Percentiles rank a stretch among this genome's conserved stretches.
These are phyloP conservation scores for Gaertneriomyces semiglobifer DNA, from an alignment of 192 early-diverging fungal genomes.

Conservation along the genomic window DNA sequence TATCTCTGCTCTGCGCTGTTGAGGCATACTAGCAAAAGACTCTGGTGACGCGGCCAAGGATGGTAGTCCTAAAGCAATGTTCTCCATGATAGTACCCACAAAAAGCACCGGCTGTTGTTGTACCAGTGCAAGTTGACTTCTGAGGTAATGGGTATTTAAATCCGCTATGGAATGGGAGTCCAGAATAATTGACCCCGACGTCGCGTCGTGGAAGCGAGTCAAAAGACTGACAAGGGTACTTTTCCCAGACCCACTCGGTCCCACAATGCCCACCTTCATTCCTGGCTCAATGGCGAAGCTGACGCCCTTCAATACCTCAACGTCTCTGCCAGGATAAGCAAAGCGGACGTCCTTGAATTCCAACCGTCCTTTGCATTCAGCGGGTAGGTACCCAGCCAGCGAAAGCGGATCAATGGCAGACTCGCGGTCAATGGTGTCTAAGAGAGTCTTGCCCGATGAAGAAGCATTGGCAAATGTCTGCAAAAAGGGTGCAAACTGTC, in stretches of 20 bases:
- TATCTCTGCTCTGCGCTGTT: neutral
- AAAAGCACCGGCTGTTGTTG: constrained; percentile 75
- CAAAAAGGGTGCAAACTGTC: constrained; percentile 20
- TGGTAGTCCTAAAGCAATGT: constrained; percentile 30
- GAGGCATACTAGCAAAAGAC: no score
- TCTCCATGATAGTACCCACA: constrained; percentile 47
- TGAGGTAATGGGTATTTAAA: constrained; percentile 68
- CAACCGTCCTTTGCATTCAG: constrained; percentile 46
- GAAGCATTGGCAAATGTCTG: constrained; percentile 40
- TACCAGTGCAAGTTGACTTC: constrained; percentile 76
- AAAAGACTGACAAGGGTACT: constrained; percentile 49
- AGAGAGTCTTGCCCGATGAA: neutral
- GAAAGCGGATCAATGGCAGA: constrained; percentile 5
- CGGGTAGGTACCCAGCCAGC: neutral
- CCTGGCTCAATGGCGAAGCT: constrained; percentile 50
- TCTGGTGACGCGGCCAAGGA: neutral
- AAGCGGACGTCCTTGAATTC: constrained; percentile 49
- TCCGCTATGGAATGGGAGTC: constrained; percentile 44
- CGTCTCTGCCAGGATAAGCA: constrained; percentile 73
- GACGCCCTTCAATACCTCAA: constrained; percentile 44
- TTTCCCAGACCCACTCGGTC: constrained; percentile 74
- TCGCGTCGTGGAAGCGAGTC: constrained; percentile 71
- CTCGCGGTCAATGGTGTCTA: constrained; percentile 9
- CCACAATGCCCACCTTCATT: constrained; percentile 75
- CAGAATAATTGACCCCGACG: constrained; percentile 6